Percentiles rank a stretch among this genome's conserved stretches.
Conservation (phyloP, 2,329 filamentous ascomycete species). For the Corniculantispora saksenae region DNA sequence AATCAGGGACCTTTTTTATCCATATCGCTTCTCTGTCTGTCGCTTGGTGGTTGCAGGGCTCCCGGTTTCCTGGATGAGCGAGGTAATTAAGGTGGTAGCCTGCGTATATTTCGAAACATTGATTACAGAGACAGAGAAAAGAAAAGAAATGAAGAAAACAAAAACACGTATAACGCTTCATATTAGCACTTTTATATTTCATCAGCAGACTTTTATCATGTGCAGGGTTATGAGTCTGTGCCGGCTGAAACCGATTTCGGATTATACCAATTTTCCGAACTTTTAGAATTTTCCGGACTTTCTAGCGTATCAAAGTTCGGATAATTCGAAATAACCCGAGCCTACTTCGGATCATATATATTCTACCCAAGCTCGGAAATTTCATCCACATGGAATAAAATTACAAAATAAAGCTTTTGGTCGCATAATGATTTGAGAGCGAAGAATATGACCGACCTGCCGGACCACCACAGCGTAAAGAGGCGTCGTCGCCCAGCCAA, state of each 20-base stretch:
- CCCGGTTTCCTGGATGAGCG: too few species aligned
- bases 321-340: not conserved
- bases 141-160: too few species aligned
- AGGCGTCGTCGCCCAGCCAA: constrained; percentile 17
- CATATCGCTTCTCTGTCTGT: too few species aligned
- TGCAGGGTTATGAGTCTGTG: too few species aligned
- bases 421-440: not conserved
- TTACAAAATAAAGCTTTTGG: not conserved
- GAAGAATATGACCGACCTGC: not conserved
- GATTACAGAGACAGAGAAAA: too few species aligned
- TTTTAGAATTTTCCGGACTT: constrained; percentile 6
- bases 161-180: too few species aligned
- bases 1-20: too few species aligned
- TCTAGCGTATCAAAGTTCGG: not conserved
- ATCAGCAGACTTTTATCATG: too few species aligned
- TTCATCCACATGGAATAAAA: not conserved
- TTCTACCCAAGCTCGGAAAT: not conserved
- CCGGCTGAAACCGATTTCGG: not conserved
- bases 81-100: too few species aligned
- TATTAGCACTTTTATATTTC: too few species aligned
- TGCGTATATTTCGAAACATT: too few species aligned
- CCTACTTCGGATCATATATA: not conserved
- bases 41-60: too few species aligned
- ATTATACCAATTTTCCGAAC: not conserved
- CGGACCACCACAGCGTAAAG: not conserved